phyloP scores from a whole-genome alignment of 306 rosid genomes.

The Glycine latifolia region DNA sequence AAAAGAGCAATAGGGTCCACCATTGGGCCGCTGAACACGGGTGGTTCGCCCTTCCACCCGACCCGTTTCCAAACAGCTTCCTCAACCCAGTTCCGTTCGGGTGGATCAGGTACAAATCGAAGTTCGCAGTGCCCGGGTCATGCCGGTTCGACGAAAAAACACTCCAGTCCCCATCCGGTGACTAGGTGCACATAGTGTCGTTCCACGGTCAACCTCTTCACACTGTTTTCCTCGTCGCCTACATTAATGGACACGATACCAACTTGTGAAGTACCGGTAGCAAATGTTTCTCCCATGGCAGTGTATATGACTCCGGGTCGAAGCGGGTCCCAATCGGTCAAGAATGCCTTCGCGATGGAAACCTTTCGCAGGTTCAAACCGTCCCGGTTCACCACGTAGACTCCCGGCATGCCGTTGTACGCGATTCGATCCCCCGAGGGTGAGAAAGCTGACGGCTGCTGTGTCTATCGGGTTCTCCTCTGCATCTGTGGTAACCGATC shows the following conservation, averaged over 20 bases:
- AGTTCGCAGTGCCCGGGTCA: slow-evolving; percentile 37
- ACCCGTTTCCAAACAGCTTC: slow-evolving; percentile 68
- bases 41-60: slow-evolving; percentile 66
- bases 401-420: slow-evolving; percentile 60
- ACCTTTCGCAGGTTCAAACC: slow-evolving; percentile 71
- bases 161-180: slow-evolving; percentile 85
- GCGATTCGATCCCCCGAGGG: slow-evolving; percentile 72
- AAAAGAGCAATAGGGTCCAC: slow-evolving; percentile 61
- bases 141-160: slow-evolving; percentile 78
- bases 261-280: slow-evolving; percentile 64
- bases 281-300: slow-evolving; percentile 68
- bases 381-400: slow-evolving; percentile 68
- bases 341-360: slow-evolving; percentile 56
- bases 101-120: slow-evolving; percentile 71
- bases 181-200: slow-evolving; percentile 89
- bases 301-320: slow-evolving; percentile 70
- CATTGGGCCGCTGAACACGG: slow-evolving; percentile 53
- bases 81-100: slow-evolving; percentile 81
- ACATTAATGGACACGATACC: slow-evolving; percentile 67
- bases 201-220: slow-evolving; percentile 66
- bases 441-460: slow-evolving; percentile 62
- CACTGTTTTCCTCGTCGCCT: not conserved
- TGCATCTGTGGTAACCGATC: slow-evolving; percentile 88
- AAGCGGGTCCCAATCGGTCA: slow-evolving; percentile 77
- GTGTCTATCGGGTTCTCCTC: slow-evolving; percentile 48